Conservation (phyloP, 139 green algal species). For the Bryopsis sp. region DNA sequence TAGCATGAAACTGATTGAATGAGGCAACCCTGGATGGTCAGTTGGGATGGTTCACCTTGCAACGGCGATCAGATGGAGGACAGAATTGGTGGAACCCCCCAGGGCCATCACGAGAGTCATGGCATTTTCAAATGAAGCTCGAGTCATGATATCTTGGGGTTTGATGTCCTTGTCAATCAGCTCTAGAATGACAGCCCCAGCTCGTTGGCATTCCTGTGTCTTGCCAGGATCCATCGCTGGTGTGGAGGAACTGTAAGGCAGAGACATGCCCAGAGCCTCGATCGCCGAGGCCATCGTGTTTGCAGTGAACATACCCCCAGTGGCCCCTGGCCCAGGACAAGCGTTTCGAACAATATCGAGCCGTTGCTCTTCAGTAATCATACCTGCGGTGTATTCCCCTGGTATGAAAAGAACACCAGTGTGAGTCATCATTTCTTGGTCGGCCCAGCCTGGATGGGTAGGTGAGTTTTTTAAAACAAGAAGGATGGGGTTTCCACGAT, state of each 20-base stretch:
- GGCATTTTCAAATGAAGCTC: conserved; percentile 89
- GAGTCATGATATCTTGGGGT: conserved; percentile 94
- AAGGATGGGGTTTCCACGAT: too few species aligned
- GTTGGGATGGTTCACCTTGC: conserved; percentile 41
- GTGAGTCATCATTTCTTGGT: too few species aligned
- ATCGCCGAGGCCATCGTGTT: conserved; percentile 98
- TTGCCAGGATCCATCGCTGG: conserved; percentile 93
- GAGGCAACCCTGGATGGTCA: too few species aligned
- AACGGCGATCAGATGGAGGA: conserved; percentile 82
- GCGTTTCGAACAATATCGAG: conserved; percentile 81
- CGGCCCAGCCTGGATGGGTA: too few species aligned
- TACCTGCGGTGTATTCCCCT: conserved; percentile 57
- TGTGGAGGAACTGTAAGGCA: conserved; percentile 87
- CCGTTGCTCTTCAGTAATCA: conserved; percentile 76
- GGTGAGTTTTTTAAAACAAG: too few species aligned
- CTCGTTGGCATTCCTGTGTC: conserved; percentile 82
- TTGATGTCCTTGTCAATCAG: conserved; percentile 84
- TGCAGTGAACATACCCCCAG: conserved; percentile 96
- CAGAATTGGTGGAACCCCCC: conserved; percentile 92
- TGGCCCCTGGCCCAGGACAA: conserved; percentile 81
- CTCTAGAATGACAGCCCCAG: conserved; percentile 62
- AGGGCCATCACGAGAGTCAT: conserved; percentile 84
- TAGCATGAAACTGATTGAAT: too few species aligned
- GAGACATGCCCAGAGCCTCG: conserved; percentile 90
- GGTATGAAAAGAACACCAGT: too few species aligned